phyloP scores from a whole-genome alignment of 768 basidiomycete species.

The Candolleomyces aberdarensis region DNA sequence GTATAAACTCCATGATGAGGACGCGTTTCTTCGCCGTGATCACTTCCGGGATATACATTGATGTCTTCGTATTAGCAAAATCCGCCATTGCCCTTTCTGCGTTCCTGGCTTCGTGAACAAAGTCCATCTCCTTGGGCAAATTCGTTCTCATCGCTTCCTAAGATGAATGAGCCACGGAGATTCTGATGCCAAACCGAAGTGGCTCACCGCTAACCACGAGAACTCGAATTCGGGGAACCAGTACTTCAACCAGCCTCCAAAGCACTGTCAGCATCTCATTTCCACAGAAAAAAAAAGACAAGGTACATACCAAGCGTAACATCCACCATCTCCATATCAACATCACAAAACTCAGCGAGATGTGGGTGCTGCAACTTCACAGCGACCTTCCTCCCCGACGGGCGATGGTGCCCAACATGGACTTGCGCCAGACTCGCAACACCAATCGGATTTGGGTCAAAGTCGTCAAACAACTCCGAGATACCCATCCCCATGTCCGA shows the following conservation, averaged over 20 bases:
- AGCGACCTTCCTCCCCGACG: conserved; percentile 74
- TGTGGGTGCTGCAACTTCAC: conserved; percentile 96
- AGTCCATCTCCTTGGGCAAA: conserved; percentile 93
- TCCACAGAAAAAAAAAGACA: conserved; percentile 28
- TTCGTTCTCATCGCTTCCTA: conserved; percentile 93
- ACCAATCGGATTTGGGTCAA: conserved; percentile 86
- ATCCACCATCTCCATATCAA: conserved; percentile 87
- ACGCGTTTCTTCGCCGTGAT: conserved; percentile 80
- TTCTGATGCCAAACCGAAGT: conserved; percentile 14
- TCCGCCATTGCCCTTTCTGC: conserved; percentile 67
- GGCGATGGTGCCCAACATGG: conserved; percentile 73
- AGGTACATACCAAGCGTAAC: conserved; percentile 44
- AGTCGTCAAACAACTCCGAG: conserved; percentile 76
- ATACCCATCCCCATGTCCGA: conserved; percentile 75
- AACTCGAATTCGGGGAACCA: conserved; percentile 97
- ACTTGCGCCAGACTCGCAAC: conserved; percentile 97
- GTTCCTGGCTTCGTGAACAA: conserved; percentile 85
- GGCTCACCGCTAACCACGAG: conserved; percentile 77
- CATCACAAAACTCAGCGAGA: conserved; percentile 84
- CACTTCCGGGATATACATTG: conserved; percentile 86
- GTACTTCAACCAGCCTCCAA: conserved; percentile 75
- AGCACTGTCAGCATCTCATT: background rate
- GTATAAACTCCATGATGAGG: conserved; percentile 92
- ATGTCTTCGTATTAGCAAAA: conserved; percentile 67
- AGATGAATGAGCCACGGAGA: conserved; percentile 35